Percentiles rank a stretch among this genome's conserved stretches.
Conservation (phyloP, 768 basidiomycete genomes). For the Leccinum subgranulosum region DNA sequence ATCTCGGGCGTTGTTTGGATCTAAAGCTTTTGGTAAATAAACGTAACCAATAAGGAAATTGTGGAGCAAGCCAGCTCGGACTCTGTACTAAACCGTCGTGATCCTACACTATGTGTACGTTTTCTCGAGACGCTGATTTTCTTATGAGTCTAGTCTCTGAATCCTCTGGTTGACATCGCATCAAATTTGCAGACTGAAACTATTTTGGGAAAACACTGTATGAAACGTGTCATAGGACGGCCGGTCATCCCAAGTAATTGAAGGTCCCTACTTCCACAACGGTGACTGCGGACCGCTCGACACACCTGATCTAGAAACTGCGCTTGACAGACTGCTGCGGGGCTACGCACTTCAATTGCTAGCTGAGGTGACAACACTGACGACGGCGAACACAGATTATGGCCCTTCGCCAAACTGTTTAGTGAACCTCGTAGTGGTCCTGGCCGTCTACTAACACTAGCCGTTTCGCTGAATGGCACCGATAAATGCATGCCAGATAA, state of each 20-base stretch:
- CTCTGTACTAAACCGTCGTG: too few relatives aligned
- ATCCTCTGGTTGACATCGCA: too few relatives aligned
- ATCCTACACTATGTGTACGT: too few relatives aligned
- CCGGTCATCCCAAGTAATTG: neutral
- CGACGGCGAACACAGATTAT: neutral
- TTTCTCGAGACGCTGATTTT: too few relatives aligned
- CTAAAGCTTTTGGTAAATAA: slow-evolving; percentile 26
- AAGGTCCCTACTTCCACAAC: neutral
- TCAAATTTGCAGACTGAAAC: too few relatives aligned
- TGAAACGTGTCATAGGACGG: neutral
- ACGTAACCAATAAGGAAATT: slow-evolving; percentile 6
- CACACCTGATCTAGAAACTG: too few relatives aligned
- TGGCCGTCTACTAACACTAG: neutral
- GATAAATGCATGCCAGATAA: neutral
- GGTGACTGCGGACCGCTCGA: too few relatives aligned
- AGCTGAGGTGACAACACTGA: neutral
- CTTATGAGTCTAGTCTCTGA: too few relatives aligned
- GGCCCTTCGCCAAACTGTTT: neutral
- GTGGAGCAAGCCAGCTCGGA: neutral
- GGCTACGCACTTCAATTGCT: neutral
- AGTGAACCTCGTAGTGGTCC: neutral
- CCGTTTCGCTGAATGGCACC: neutral
- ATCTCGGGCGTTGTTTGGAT: slow-evolving; percentile 25
- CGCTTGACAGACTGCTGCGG: neutral
- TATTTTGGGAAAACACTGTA: too few relatives aligned